Evolutionary conservation across 352 stramenopile genomes (phyloP).

Genomic region (Pythium scleroteichum): DNA sequence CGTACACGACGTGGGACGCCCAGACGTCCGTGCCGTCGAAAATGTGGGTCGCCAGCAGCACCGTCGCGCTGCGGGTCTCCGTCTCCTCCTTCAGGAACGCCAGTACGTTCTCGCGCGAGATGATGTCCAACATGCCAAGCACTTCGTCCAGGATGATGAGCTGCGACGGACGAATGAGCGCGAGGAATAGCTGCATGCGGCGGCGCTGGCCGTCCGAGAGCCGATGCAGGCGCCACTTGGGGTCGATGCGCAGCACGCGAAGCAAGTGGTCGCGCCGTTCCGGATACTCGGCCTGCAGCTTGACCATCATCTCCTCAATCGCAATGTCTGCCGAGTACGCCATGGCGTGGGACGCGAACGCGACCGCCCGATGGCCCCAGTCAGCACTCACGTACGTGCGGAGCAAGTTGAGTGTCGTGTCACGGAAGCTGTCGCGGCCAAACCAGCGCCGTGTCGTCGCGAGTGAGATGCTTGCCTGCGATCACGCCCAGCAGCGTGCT

Average conservation of each 20-base stretch:
- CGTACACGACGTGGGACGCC: slow-evolving; percentile 94
- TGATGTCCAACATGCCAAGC: slow-evolving; percentile 96
- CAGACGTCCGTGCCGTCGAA: slow-evolving; percentile 98
- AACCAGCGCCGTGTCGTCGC: slow-evolving; percentile 82
- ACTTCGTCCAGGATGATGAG: slow-evolving; percentile 99
- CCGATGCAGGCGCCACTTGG: slow-evolving; percentile 86
- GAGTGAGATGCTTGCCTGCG: slow-evolving; percentile 93
- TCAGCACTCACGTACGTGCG: slow-evolving; percentile 95
- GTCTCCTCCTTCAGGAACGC: slow-evolving; percentile 90
- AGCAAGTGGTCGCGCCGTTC: slow-evolving; percentile 94
- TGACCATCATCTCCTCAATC: slow-evolving; percentile 97
- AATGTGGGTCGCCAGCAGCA: slow-evolving; percentile 93
- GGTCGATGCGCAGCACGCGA: slow-evolving; percentile 95
- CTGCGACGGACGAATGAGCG: slow-evolving; percentile 94
- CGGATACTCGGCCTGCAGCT: slow-evolving; percentile 92
- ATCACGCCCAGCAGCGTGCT: slow-evolving; percentile 95
- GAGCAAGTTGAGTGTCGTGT: slow-evolving; percentile 94
- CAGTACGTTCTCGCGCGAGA: slow-evolving; percentile 93
- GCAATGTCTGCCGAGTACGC: slow-evolving; percentile 93
- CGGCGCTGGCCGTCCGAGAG: slow-evolving; percentile 83
- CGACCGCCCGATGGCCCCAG: slow-evolving; percentile 95
- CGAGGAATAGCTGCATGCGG: slow-evolving; percentile 96
- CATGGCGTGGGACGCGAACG: slow-evolving; percentile 92
- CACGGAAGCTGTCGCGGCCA: slow-evolving; percentile 93
- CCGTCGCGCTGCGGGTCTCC: slow-evolving; percentile 55